Percentiles rank a stretch among this genome's conserved stretches.
Evolutionary conservation across 2,329 filamentous ascomycete genomes (phyloP).

Genomic region (Aspergillus ruber): DNA sequence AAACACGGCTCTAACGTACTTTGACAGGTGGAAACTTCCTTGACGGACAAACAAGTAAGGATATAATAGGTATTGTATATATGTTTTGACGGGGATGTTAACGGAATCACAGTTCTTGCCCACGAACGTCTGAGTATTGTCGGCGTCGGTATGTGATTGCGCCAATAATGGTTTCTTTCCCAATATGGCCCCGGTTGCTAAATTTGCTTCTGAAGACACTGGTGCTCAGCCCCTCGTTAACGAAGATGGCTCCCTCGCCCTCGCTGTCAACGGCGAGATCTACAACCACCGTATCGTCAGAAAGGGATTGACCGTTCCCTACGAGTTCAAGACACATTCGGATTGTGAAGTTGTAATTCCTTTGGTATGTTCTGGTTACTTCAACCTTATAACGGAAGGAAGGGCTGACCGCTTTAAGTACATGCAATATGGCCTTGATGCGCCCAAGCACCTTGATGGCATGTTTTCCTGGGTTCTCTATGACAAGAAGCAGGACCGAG

Average conservation of each 20-base stretch:
- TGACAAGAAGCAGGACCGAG: slow-evolving; percentile 88
- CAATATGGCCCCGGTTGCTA: neutral
- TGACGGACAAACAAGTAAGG: slow-evolving; percentile 79
- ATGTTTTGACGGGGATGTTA: slow-evolving; percentile 11
- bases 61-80: neutral
- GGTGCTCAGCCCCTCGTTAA: slow-evolving; percentile 94
- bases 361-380: slow-evolving; percentile 56
- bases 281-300: slow-evolving; percentile 97
- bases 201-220: slow-evolving; percentile 57
- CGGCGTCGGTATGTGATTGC: slow-evolving; percentile 66
- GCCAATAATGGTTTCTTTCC: neutral
- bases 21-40: slow-evolving; percentile 74
- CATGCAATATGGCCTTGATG: slow-evolving; percentile 82
- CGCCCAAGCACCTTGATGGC: slow-evolving; percentile 88
- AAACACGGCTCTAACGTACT: slow-evolving; percentile 16
- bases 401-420: slow-evolving; percentile 54
- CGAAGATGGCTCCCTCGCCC: slow-evolving; percentile 76
- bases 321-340: slow-evolving; percentile 97
- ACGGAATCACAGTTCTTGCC: slow-evolving; percentile 63
- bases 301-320: slow-evolving; percentile 73
- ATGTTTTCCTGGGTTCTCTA: slow-evolving; percentile 99
- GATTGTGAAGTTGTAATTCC: slow-evolving; percentile 99
- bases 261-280: slow-evolving; percentile 98
- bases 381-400: neutral
- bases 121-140: slow-evolving; percentile 98